These are phyloP conservation scores for Phaeomoniella chlamydospora DNA, from an alignment of 2,329 filamentous ascomycete species.

Conservation along the genomic window DNA sequence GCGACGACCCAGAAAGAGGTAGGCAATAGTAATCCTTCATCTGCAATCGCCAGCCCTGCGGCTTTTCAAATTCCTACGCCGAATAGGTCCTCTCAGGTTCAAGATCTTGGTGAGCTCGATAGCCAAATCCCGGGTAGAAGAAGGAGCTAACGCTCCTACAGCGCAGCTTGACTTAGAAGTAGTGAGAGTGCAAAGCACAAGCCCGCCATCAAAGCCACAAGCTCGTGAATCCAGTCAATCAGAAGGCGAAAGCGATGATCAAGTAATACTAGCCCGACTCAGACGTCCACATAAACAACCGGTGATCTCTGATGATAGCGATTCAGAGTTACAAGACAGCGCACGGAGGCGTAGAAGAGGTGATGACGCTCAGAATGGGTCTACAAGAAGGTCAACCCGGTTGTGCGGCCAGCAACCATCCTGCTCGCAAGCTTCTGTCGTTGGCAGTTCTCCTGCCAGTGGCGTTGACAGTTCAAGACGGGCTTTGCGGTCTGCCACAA, in stretches of 20 bases:
- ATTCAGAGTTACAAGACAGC: not conserved
- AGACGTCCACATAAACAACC: slow-evolving; percentile 9
- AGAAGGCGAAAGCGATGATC: slow-evolving; percentile 8
- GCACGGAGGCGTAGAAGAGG: not conserved
- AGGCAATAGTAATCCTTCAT: not conserved
- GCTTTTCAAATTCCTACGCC: slow-evolving; percentile 6
- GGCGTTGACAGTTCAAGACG: not conserved
- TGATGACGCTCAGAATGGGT: not conserved
- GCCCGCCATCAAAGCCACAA: not conserved
- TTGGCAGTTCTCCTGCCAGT: not conserved
- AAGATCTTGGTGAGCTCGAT: not conserved
- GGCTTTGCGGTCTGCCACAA: not conserved
- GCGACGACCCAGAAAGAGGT: not conserved
- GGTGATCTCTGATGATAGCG: not conserved
- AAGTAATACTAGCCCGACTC: slow-evolving; percentile 6
- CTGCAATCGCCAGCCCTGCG: not conserved
- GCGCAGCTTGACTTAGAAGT: not conserved
- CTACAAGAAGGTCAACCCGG: not conserved
- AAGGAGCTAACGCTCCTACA: not conserved
- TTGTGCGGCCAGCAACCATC: not conserved
- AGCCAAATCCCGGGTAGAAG: not conserved
- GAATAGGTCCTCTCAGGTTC: slow-evolving; percentile 9
- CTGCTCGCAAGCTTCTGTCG: not conserved
- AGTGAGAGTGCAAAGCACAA: not conserved
- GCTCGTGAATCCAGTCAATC: not conserved